These are phyloP conservation scores for Spongispora temasekensis DNA, from an alignment of 1,284 basidiomycete species.

Conservation along the genomic window DNA sequence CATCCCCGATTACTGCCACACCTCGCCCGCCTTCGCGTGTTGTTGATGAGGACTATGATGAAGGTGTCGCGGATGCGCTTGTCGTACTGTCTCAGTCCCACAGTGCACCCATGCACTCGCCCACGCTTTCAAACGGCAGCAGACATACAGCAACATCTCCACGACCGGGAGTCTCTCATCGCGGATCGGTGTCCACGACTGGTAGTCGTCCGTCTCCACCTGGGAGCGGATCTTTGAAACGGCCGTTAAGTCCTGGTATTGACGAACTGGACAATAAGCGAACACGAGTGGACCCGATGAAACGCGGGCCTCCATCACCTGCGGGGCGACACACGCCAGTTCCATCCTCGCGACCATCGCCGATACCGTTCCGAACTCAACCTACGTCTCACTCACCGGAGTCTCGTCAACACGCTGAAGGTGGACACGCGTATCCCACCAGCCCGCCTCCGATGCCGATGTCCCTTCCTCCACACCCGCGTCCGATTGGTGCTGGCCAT, in stretches of 20 bases:
- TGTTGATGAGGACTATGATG: constrained; percentile 84
- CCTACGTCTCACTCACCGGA: constrained; percentile 66
- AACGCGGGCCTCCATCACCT: constrained; percentile 54
- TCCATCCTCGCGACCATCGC: constrained; percentile 65
- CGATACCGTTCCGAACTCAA: constrained; percentile 72
- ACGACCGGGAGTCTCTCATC: constrained; percentile 47
- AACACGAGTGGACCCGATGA: constrained; percentile 57
- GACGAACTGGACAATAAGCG: constrained; percentile 66
- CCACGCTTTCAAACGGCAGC: constrained; percentile 54
- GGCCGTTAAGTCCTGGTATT: constrained; percentile 63
- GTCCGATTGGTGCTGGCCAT: constrained; percentile 61
- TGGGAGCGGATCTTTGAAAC: constrained; percentile 50
- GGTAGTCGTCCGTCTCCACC: constrained; percentile 54
- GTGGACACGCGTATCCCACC: constrained; percentile 45
- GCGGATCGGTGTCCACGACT: constrained; percentile 56
- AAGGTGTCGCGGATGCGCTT: constrained; percentile 70
- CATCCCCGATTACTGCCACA: constrained; percentile 63
- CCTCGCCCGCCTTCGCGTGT: constrained; percentile 60
- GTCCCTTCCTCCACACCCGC: constrained; percentile 67
- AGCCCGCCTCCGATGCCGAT: constrained; percentile 55
- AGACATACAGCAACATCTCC: constrained; percentile 51
- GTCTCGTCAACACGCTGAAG: constrained; percentile 46
- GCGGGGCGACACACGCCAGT: constrained; percentile 50
- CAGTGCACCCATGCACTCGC: constrained; percentile 43
- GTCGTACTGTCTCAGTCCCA: constrained; percentile 54